Evolutionary conservation across 2,329 filamentous ascomycete genomes (phyloP), one percentile per base, ranked within the genome.

Genomic region (Cladophialophora exuberans): DNA sequence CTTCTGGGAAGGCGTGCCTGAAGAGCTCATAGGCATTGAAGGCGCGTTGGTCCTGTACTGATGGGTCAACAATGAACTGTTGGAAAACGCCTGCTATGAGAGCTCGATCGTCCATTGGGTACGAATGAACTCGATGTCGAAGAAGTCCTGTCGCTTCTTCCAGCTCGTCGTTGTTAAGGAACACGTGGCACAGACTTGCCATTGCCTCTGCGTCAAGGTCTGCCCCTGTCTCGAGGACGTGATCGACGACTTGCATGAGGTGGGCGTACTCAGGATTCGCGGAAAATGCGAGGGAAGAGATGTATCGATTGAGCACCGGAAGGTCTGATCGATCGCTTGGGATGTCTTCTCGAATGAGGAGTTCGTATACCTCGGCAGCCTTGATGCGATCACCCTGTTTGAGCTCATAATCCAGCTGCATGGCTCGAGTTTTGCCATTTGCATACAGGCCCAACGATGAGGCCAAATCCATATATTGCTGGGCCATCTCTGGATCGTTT

Each of bases 81-180:
- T 87, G 74, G 47, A 97, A 83, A 0, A 82, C 80, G 10, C 83
- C 76, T 23, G 85, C 81, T 31, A 96, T 84, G 26, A 80, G 70
- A 6, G 77, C 77, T 56, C 91, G 84, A 67, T 95, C 88, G 10
- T 80, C 76, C 20, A 85, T 78, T 41, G 88, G 88, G 69, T 84
- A 90, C 52, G 86, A 81, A 62, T 85, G 83, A 3, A 84, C 82
- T 63, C 94, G 86, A 3, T 87, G 80, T 20, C 91, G 90, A 13
- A 97, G 80, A 0, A 95, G 81, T 67, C 96, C 90, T 59, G 90
- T 87, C 3, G 90, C 85, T 58, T 95, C 90, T 60, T 86, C 84
- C 38, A 85, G 80, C 67, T 96, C 89, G 65, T 90, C 87, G 35
- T 87, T 84, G 57, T 83, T 80, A 9, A 97, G 79, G 62, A 96